Evolutionary conservation across 768 basidiomycete species (phyloP), one percentile per base, ranked within the genome.

Genomic region (Boletus coccyginus): DNA sequence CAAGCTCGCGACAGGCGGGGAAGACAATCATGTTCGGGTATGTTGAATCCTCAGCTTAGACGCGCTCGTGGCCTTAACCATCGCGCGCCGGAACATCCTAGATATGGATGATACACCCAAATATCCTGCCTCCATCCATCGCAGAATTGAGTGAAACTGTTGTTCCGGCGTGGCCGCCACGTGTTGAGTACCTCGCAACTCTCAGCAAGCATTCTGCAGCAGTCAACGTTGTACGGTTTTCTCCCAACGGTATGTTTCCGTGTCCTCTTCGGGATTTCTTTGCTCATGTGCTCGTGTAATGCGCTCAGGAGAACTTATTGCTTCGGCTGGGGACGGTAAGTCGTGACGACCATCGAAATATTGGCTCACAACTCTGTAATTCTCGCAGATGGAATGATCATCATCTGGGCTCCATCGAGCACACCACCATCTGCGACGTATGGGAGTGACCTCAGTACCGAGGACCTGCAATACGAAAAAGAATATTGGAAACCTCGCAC

Each of bases 311-410:
- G 94, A 96, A 67, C 75, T 87, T 33, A 86, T 99, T 67, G 97
- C 97, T 48, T 97, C 95, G 14, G 96, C 97, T 46, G 97, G 97
- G 50, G 97, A 99, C 77, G 95, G 95, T 95, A 70, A 65, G 87
- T 19, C 32, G 47, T 56, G 47, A 50, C 52, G 57, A 56, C 45
- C 14, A 3, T 46, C 41, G 14, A 16, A 10, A 50, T 43, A 6
- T 57, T 44, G 48, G 29, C 39, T 61, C 16, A 54, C 36, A 45
- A 44, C 17, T 40, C 6, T 48, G 8, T 31, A 5, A 49, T 50
- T 19, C 38, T 46, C 41, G 13, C 32, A 97, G 96, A 99, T 75
- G 97, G 97, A 13, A 94, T 95, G 87, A 87, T 99, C 57, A 92
- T 98, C 47, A 84, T 99, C 16, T 99, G 97, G 97, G 86, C 90